Percentiles rank a stretch among this genome's conserved stretches.
phyloP scores from a whole-genome alignment of 2,329 filamentous ascomycete genomes.

The Davidsoniella australis region DNA sequence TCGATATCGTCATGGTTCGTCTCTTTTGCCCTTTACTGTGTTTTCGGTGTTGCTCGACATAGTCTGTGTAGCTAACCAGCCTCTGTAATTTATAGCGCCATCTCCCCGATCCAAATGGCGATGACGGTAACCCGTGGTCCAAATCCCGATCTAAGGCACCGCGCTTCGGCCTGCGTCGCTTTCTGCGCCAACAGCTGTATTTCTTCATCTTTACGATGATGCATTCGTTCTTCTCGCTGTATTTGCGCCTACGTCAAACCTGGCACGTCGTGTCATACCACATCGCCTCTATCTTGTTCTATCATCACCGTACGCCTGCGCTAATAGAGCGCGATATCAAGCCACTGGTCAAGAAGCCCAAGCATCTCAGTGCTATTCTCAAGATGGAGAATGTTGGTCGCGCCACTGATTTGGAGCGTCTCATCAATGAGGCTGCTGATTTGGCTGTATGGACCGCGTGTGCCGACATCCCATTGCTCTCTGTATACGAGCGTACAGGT shows the following conservation, averaged over 20 bases:
- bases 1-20: conserved; percentile 11
- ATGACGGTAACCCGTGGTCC: conserved; percentile 21
- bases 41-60: not conserved
- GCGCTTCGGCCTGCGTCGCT: conserved; percentile 40
- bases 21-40: not conserved
- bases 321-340: conserved; percentile 79
- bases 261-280: conserved; percentile 67
- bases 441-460: conserved; percentile 86
- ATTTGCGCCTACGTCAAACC: conserved; percentile 63
- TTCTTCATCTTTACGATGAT: conserved; percentile 50
- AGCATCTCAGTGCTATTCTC: conserved; percentile 76
- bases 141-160: conserved; percentile 19
- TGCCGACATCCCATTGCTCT: conserved; percentile 72
- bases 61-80: conserved; percentile 6
- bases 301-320: conserved; percentile 90
- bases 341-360: conserved; percentile 54
- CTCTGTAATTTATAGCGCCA: conserved; percentile 7
- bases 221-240: conserved; percentile 74
- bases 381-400: conserved; percentile 53
- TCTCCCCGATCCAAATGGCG: conserved; percentile 16
- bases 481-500: conserved; percentile 87
- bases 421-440: conserved; percentile 84
- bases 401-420: conserved; percentile 56
- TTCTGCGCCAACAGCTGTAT: conserved; percentile 46
- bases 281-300: conserved; percentile 66